These are phyloP conservation scores for Fusarium sp. DNA, from an alignment of 2,329 filamentous ascomycete species.

Conservation along the genomic window DNA sequence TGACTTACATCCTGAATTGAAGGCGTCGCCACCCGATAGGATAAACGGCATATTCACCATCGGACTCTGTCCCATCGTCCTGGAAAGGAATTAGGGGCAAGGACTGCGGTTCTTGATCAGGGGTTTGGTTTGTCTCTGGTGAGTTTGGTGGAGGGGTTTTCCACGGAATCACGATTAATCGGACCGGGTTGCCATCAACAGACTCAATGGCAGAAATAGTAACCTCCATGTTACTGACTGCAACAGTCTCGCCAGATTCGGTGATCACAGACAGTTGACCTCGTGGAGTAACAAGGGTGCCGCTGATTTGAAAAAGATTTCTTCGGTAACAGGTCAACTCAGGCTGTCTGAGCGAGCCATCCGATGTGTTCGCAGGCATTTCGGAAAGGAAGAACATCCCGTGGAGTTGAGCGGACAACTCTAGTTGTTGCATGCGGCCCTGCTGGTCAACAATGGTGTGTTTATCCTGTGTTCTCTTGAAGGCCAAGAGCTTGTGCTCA, in stretches of 20 bases:
- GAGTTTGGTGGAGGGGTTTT: slow-evolving; percentile 89
- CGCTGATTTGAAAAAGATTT: slow-evolving; percentile 95
- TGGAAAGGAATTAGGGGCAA: slow-evolving; percentile 77
- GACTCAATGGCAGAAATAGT: slow-evolving; percentile 93
- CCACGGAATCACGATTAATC: slow-evolving; percentile 97
- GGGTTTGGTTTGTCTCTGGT: slow-evolving; percentile 67
- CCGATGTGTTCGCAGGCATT: slow-evolving; percentile 70
- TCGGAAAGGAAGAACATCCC: slow-evolving; percentile 91
- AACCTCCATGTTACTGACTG: slow-evolving; percentile 83
- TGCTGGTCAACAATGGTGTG: slow-evolving; percentile 67
- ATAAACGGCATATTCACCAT: slow-evolving; percentile 87
- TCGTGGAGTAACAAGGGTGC: slow-evolving; percentile 82
- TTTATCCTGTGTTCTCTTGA: slow-evolving; percentile 66
- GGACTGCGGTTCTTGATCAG: slow-evolving; percentile 85
- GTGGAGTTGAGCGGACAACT: slow-evolving; percentile 76
- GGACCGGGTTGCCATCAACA: slow-evolving; percentile 89
- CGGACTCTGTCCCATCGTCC: slow-evolving; percentile 65
- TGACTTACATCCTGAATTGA: slow-evolving; percentile 81
- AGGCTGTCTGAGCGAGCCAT: slow-evolving; percentile 69
- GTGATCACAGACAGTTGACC: slow-evolving; percentile 81
- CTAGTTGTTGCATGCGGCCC: slow-evolving; percentile 67
- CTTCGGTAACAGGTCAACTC: slow-evolving; percentile 96
- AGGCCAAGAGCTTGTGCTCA: slow-evolving; percentile 68
- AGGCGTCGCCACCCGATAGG: slow-evolving; percentile 93
- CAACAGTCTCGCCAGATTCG: slow-evolving; percentile 83